phyloP scores from a whole-genome alignment of 768 basidiomycete species.

The Mycena galericulata region DNA sequence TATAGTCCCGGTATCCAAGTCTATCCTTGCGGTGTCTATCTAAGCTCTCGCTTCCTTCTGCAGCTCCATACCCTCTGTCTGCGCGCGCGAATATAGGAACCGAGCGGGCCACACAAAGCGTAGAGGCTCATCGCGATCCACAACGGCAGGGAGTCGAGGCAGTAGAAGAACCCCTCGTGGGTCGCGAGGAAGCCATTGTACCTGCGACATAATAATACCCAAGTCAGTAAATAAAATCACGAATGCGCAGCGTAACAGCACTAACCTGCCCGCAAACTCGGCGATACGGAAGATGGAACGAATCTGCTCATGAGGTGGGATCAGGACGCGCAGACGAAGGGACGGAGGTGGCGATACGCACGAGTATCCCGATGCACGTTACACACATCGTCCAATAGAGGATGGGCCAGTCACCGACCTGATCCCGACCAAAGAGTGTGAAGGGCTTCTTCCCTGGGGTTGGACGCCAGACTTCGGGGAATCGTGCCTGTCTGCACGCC shows the following conservation, averaged over 20 bases:
- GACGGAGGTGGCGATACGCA: slow-evolving; percentile 40
- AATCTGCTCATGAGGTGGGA: slow-evolving; percentile 46
- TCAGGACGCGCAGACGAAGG: not conserved
- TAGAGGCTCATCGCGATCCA: slow-evolving; percentile 52
- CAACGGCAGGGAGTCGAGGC: slow-evolving; percentile 64
- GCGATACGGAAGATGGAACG: slow-evolving; percentile 62
- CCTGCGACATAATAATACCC: not conserved
- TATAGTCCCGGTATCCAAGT: no score
- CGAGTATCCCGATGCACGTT: slow-evolving; percentile 61
- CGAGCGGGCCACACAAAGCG: no score
- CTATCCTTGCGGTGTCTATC: no score
- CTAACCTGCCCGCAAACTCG: slow-evolving; percentile 62
- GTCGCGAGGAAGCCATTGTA: slow-evolving; percentile 53
- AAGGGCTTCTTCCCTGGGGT: not conserved
- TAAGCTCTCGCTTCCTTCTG: no score
- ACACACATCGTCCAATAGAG: slow-evolving; percentile 52
- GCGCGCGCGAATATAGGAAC: not conserved
- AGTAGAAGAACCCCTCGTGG: slow-evolving; percentile 64
- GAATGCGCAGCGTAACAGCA: not conserved
- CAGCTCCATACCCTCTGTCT: not conserved
- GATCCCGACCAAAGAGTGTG: not conserved
- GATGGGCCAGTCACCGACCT: slow-evolving; percentile 57
- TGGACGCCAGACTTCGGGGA: not conserved
- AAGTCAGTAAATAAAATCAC: no score
- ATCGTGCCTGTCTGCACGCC: not conserved